Conservation (phyloP, 2,329 filamentous ascomycete genomes). For the Ophiostoma triangulosporum region DNA sequence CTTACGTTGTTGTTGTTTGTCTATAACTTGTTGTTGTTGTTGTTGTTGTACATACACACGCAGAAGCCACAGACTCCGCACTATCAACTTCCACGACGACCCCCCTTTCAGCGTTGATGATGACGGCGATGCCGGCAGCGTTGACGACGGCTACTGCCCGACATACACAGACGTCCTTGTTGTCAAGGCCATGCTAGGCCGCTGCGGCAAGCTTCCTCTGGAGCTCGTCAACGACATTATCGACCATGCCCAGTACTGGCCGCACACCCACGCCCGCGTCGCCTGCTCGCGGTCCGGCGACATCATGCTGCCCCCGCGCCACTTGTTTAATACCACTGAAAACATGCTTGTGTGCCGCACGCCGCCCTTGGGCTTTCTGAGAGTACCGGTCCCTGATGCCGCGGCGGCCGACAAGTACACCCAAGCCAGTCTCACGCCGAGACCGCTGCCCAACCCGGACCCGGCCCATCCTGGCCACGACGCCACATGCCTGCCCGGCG, state of each 20-base stretch:
- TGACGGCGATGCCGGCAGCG: too few species aligned
- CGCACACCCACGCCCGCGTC: constrained; percentile 25
- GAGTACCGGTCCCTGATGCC: background rate
- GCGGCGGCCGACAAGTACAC: background rate
- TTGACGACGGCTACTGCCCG: constrained; percentile 23
- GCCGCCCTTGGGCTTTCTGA: constrained; percentile 25
- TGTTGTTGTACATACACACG: too few species aligned
- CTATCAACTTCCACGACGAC: too few species aligned
- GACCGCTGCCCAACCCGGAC: background rate
- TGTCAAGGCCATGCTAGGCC: constrained; percentile 33
- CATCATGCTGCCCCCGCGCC: constrained; percentile 23
- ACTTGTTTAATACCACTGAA: too few species aligned
- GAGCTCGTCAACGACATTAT: constrained; percentile 44
- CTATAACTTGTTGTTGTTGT: too few species aligned
- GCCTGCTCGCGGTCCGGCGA: constrained; percentile 18
- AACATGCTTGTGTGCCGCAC: constrained; percentile 18
- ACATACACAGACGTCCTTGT: constrained; percentile 34
- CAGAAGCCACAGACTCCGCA: too few species aligned
- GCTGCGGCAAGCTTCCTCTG: constrained; percentile 31
- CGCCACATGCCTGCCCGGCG: background rate
- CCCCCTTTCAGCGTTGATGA: too few species aligned
- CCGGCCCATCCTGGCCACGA: background rate
- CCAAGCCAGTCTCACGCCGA: background rate
- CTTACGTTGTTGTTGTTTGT: too few species aligned
- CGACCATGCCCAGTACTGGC: constrained; percentile 51